Evolutionary conservation across 1,139 yeast genomes (phyloP).

Genomic region (Meyerozyma guilliermondii): DNA sequence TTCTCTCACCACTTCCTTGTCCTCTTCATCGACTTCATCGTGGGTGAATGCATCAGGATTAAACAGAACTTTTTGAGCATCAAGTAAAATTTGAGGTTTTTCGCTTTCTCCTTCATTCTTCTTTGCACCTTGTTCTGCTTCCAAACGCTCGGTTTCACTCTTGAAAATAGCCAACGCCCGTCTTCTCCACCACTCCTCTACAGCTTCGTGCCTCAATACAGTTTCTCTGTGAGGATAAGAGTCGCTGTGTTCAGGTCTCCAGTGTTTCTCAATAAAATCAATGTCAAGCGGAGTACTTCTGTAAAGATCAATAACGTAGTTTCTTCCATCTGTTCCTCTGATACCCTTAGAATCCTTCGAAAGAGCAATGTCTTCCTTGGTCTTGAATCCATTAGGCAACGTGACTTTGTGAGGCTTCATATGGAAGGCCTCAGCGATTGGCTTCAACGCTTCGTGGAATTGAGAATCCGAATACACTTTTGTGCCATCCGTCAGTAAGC

Average conservation of each 20-base stretch:
- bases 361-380: slow-evolving; percentile 49
- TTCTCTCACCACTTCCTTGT: slow-evolving; percentile 58
- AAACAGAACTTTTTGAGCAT: slow-evolving; percentile 52
- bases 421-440: slow-evolving; percentile 73
- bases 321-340: slow-evolving; percentile 78
- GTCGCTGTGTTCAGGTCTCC: slow-evolving; percentile 29
- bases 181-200: slow-evolving; percentile 84
- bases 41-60: slow-evolving; percentile 75
- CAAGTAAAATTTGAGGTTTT: slow-evolving; percentile 50
- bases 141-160: slow-evolving; percentile 44
- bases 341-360: slow-evolving; percentile 85
- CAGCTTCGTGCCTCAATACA: slow-evolving; percentile 79
- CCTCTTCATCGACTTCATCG: slow-evolving; percentile 30
- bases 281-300: slow-evolving; percentile 83
- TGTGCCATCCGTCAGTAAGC: slow-evolving; percentile 60
- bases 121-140: slow-evolving; percentile 38
- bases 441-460: slow-evolving; percentile 51
- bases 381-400: slow-evolving; percentile 25
- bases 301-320: slow-evolving; percentile 78
- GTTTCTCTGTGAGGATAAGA: slow-evolving; percentile 82
- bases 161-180: slow-evolving; percentile 55
- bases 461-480: slow-evolving; percentile 43
- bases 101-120: slow-evolving; percentile 27
- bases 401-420: slow-evolving; percentile 62
- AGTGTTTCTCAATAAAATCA: slow-evolving; percentile 59